Evolutionary conservation across 2,329 filamentous ascomycete species (phyloP).

Genomic region (Alternaria consortialis): DNA sequence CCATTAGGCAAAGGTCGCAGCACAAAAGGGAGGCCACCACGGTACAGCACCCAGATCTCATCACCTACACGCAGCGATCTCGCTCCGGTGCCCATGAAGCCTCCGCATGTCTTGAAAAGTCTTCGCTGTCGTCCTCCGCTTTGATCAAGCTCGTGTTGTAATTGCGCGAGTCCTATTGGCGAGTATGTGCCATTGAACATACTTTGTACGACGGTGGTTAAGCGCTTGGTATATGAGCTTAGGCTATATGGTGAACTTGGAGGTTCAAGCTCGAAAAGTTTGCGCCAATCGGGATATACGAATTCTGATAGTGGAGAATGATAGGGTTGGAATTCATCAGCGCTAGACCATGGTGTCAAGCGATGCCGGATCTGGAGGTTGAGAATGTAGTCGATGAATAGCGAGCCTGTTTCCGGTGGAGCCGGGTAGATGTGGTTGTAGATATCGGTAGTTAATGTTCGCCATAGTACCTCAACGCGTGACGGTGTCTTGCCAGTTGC

Average conservation of each 20-base stretch:
- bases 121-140: constrained; percentile 31
- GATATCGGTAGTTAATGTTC: constrained; percentile 36
- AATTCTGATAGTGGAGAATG: constrained; percentile 35
- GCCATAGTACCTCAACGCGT: constrained; percentile 36
- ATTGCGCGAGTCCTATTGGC: constrained; percentile 35
- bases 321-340: constrained; percentile 38
- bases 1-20: constrained; percentile 27
- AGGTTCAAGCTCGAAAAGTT: constrained; percentile 33
- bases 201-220: constrained; percentile 28
- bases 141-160: constrained; percentile 42
- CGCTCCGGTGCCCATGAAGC: constrained; percentile 34
- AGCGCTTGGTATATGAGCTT: constrained; percentile 26
- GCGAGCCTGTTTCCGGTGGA: constrained; percentile 18
- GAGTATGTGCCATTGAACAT: constrained; percentile 43
- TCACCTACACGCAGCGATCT: constrained; percentile 30
- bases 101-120: constrained; percentile 30
- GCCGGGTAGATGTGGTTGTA: constrained; percentile 33
- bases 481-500: constrained; percentile 14
- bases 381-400: constrained; percentile 42
- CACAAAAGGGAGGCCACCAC: constrained; percentile 27
- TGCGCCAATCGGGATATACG: constrained; percentile 40
- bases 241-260: constrained; percentile 26
- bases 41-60: constrained; percentile 33
- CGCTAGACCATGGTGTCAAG: constrained; percentile 38
- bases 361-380: constrained; percentile 40